These are phyloP conservation scores for Fusarium burgessii DNA, from an alignment of 2,329 filamentous ascomycete genomes.

Conservation along the genomic window DNA sequence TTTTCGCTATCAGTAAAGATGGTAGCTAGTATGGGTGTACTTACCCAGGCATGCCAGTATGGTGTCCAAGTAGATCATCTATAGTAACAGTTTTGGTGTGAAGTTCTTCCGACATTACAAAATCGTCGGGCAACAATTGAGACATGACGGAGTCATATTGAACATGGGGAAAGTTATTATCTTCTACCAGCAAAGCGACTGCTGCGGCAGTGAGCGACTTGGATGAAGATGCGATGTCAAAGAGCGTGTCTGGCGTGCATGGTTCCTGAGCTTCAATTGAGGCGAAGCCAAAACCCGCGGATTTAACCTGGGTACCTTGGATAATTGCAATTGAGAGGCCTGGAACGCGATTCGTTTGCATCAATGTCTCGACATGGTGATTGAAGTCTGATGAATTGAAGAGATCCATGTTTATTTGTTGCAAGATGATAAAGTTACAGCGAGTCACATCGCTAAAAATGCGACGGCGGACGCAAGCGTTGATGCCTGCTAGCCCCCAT, in stretches of 20 bases:
- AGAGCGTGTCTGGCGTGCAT: conserved; percentile 16
- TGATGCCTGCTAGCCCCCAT: not conserved
- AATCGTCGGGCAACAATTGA: conserved; percentile 7
- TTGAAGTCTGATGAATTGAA: not conserved
- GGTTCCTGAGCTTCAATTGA: not conserved
- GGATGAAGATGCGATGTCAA: conserved; percentile 21
- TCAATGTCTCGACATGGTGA: not conserved
- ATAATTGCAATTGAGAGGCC: conserved; percentile 8
- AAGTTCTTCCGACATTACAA: not conserved
- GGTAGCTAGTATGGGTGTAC: fast-evolving
- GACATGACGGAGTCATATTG: conserved; percentile 5
- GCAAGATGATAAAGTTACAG: fast-evolving
- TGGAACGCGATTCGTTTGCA: conserved; percentile 1
- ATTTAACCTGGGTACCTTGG: not conserved
- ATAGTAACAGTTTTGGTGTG: conserved; percentile 3
- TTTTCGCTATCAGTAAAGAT: fast-evolving
- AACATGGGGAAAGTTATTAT: not conserved
- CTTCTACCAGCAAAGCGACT: not conserved
- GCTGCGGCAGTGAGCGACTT: conserved; percentile 7
- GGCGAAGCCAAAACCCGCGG: not conserved
- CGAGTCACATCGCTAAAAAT: fast-evolving
- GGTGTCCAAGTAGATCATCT: conserved; percentile 16
- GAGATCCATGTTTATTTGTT: not conserved
- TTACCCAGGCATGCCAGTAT: conserved; percentile 9
- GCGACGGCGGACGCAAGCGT: not conserved